Base-by-base conservation (phyloP, 1,284 basidiomycete species). In the Ustilago vetiveriae region DNA sequence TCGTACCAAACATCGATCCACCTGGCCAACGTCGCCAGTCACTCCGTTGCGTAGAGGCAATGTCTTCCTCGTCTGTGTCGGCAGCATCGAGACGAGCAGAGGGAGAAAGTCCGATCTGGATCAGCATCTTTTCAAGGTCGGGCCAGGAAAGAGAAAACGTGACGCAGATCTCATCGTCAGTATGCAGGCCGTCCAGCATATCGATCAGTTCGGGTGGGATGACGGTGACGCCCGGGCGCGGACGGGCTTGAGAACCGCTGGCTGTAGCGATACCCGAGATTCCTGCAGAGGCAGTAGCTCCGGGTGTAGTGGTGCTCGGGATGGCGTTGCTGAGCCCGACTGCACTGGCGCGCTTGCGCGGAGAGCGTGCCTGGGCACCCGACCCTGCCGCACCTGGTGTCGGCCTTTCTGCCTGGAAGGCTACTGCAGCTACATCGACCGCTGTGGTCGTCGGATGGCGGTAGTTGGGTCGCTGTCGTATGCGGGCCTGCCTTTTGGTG, bases 121-220 rank as follows among this genome's bases (percentile, higher is more conserved):
- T 33, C 41, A 97, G 83, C 86, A 91, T 91, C 64, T 87, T 86
- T 76, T 92, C 88, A 49, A 97, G 84, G 60, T 90, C 84, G 5
- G 88, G 88, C 93, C 93, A 95, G 6, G 90, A 89, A 51, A 90
- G 88, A 68, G 91, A 88, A 75, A 93, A 93, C 45, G 81, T 85
- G 17, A 91, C 90, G 60, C 90, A 91, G 42, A 97, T 84, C 82
- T 96, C 93, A 82, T 97, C 94, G 2, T 92, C 90, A 82, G 94
- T 90, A 82, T 93, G 92, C 56, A 90, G 89, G 4, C 93, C 94
- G 76, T 96, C 90, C 11, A 96, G 84, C 54, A 91, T 82, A 5
- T 85, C 74, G 21, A 88, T 76, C 33, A 96, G 76, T 23, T 88
- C 89, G 6, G 74, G 36, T 0, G 81, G 76, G 13, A 80, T 50